Base-by-base conservation (phyloP, 805 yeast genomes). In the Saturnispora galanensis region DNA sequence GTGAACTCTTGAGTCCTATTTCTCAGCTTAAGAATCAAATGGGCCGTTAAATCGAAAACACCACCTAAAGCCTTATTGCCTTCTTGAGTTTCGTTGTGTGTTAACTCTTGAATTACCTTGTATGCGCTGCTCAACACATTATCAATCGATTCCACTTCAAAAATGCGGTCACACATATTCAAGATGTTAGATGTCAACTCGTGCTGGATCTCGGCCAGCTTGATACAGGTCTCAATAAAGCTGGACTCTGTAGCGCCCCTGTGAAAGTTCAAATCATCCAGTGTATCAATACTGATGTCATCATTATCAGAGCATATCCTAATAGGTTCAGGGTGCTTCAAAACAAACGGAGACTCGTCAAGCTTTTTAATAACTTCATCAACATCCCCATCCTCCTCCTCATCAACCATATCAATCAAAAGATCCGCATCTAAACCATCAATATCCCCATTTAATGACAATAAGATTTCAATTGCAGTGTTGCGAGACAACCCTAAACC, bases 171-270 rank as follows among this genome's bases (percentile, higher is more conserved):
- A 30, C 72, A 52, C 31, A 73, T 63, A 26, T 67, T 69, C 0
- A 76, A 61, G 35, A 74, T 62, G 10, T 56, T 50, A 30, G 50
- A 46, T 10, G 38, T 41, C 5, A 42, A 49, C 29, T 59, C 63
- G 3, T 79, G 77, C 47, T 63, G 71, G 3, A 63, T 42, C 31
- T 74, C 76, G 2, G 69, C 60, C 7, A 74, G 57, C 18, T 63
- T 56, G 15, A 74, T 63, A 57, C 73, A 63, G 33, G 66, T 65
- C 34, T 69, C 70, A 32, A 71, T 55, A 31, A 74, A 56, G 31
- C 62, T 62, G 18, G 60, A 54, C 26, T 67, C 67, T 44, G 58
- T 56, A 3, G 63, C 61, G 4, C 59, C 62, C 16, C 75, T 61
- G 34, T 68, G 49, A 13, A 63, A 62, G 16, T 63, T 64, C 30